Conservation (phyloP, 2,329 filamentous ascomycete genomes). For the Aspergillus spinulosporus region DNA sequence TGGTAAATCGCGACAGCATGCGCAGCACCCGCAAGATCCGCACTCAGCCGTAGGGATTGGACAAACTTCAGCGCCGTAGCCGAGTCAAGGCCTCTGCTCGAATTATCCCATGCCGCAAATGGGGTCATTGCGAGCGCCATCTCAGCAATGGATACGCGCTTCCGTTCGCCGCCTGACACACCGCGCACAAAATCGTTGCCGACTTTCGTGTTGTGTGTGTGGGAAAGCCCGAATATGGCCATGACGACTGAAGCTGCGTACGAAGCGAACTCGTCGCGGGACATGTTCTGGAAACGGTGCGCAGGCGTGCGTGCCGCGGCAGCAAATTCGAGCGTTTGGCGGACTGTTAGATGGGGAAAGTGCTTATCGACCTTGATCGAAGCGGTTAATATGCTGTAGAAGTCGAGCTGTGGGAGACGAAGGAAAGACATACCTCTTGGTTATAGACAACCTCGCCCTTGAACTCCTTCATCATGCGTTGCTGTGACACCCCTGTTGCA, state of each 20-base stretch:
- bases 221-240: constrained; percentile 41
- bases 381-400: neutral
- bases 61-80: constrained; percentile 57
- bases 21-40: constrained; percentile 48
- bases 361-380: constrained; percentile 66
- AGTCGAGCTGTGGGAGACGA: neutral
- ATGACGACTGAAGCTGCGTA: constrained; percentile 37
- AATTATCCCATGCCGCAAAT: constrained; percentile 46
- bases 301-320: constrained; percentile 40
- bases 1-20: constrained; percentile 56
- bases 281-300: neutral
- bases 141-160: constrained; percentile 62
- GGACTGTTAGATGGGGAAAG: constrained; percentile 64
- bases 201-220: constrained; percentile 52
- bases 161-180: constrained; percentile 60
- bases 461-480: constrained; percentile 36
- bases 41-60: constrained; percentile 47
- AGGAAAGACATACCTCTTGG: constrained; percentile 20
- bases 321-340: constrained; percentile 75
- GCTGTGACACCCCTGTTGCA: too few species aligned
- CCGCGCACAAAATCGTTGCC: constrained; percentile 58
- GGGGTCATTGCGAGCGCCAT: constrained; percentile 47
- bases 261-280: neutral
- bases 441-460: constrained; percentile 41
- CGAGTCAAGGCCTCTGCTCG: constrained; percentile 49